phyloP scores from a whole-genome alignment of 345 rosid genomes.

The Melaleuca quinquenervia region DNA sequence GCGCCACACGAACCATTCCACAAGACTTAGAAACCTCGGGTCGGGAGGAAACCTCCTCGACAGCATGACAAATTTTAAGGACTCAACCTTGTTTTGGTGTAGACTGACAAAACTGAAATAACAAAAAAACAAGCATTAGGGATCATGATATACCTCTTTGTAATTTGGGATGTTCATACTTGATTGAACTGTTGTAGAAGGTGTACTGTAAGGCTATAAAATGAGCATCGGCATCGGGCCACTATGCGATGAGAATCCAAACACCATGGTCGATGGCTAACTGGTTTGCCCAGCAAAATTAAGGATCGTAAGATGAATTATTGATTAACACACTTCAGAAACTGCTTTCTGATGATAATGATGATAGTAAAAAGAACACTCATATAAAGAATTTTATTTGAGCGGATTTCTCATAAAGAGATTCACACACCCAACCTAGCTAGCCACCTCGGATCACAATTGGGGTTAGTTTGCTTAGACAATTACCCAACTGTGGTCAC shows the following conservation, averaged over 20 bases:
- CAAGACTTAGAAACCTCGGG: neutral
- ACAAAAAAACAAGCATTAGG: neutral
- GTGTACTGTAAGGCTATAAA: neutral
- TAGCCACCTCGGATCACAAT: accelerated
- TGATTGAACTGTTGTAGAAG: neutral
- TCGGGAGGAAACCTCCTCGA: neutral
- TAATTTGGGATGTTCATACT: neutral
- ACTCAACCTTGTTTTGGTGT: neutral
- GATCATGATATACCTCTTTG: neutral
- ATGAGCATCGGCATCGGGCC: neutral
- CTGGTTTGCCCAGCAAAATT: neutral
- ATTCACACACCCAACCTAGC: neutral
- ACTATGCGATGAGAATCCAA: neutral
- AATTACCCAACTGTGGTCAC: neutral
- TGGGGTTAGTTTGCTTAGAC: neutral
- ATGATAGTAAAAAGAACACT: neutral
- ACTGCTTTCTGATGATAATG: neutral
- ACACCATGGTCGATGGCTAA: neutral
- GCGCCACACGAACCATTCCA: neutral
- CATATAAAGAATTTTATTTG: neutral
- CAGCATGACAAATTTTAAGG: neutral
- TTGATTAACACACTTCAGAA: too few relatives aligned
- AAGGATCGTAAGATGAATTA: neutral
- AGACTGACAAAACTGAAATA: neutral
- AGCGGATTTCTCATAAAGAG: neutral